Evolutionary conservation across 768 basidiomycete species (phyloP).

Genomic region (Suillus subalutaceus): DNA sequence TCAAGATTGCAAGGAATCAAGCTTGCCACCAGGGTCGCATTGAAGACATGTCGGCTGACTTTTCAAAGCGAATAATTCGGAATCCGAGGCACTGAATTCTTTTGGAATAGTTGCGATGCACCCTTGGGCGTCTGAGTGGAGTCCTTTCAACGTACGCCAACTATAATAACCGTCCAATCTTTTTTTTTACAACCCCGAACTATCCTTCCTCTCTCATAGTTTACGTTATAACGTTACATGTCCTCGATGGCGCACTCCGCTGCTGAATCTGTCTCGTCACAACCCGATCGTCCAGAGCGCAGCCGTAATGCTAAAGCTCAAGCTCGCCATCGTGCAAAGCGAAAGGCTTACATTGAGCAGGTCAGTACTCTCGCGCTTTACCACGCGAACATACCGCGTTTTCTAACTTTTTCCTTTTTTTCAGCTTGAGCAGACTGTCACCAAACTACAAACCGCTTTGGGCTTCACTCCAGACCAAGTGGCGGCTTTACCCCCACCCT

Average conservation of each 20-base stretch:
- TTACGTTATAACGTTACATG: conserved; percentile 55
- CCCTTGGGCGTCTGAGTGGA: conserved; percentile 28
- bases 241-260: conserved; percentile 61
- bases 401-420: not conserved
- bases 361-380: conserved; percentile 40
- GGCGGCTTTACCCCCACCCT: conserved; percentile 68
- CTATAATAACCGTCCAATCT: conserved; percentile 39
- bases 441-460: conserved; percentile 77
- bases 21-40: conserved; percentile 40
- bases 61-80: conserved; percentile 53
- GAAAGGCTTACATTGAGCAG: conserved; percentile 93
- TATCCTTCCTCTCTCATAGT: conserved; percentile 39
- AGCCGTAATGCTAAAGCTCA: conserved; percentile 89
- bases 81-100: conserved; percentile 41
- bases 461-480: conserved; percentile 78
- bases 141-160: conserved; percentile 20
- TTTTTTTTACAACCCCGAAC: conserved; percentile 54
- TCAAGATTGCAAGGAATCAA: conserved; percentile 30
- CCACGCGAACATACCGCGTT: conserved; percentile 18
- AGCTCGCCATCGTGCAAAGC: conserved; percentile 87
- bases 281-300: conserved; percentile 72
- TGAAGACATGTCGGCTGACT: conserved; percentile 37
- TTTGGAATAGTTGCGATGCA: conserved; percentile 22
- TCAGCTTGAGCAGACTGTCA: conserved; percentile 84
- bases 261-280: conserved; percentile 42